phyloP scores from a whole-genome alignment of 139 green algal species.

The Limnomonas spitsbergensis region DNA sequence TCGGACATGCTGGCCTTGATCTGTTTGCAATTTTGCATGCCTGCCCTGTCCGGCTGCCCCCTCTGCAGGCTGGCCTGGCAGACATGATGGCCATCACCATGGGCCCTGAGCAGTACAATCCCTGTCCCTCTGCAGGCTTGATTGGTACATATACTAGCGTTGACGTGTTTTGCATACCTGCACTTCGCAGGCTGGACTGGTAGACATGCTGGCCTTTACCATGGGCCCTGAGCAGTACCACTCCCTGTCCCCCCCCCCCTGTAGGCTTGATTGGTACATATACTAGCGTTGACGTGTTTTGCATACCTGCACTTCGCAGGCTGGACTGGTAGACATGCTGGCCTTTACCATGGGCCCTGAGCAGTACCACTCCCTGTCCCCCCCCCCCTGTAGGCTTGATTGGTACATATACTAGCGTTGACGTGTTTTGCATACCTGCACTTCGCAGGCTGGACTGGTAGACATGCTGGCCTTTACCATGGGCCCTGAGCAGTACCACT shows the following conservation, averaged over 20 bases:
- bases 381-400: no score
- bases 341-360: slow-evolving; percentile 32
- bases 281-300: neutral
- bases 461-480: slow-evolving; percentile 32
- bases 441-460: slow-evolving; percentile 24
- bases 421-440: neutral
- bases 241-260: no score
- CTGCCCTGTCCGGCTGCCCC: no score
- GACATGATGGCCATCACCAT: neutral
- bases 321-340: slow-evolving; percentile 19
- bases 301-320: slow-evolving; percentile 20
- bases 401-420: no score
- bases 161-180: neutral
- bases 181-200: slow-evolving; percentile 21
- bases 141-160: no score
- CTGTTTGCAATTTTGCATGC: neutral
- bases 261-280: no score
- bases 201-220: slow-evolving; percentile 32
- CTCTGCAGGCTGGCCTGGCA: neutral
- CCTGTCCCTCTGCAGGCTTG: no score
- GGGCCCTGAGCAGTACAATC: neutral
- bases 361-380: no score
- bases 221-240: slow-evolving; percentile 14
- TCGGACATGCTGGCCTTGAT: neutral
- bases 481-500: no score